Percentiles rank a stretch among this genome's conserved stretches.
These are phyloP conservation scores for Wickerhamomyces bisporus DNA, from an alignment of 805 yeast genomes.

Conservation along the genomic window DNA sequence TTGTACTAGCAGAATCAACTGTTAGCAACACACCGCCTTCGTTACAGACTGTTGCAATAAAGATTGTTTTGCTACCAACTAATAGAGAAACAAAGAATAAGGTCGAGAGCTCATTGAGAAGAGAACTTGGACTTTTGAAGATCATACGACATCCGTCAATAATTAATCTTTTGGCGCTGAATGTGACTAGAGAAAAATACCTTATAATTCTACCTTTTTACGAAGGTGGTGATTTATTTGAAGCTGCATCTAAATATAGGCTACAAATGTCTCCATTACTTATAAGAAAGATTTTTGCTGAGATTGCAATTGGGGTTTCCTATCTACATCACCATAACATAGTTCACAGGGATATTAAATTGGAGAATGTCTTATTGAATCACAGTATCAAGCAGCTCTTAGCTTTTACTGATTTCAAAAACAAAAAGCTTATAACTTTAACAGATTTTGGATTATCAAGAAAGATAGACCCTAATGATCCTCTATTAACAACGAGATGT, in stretches of 20 bases:
- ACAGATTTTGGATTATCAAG: constrained; percentile 91
- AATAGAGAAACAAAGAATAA: constrained; percentile 41
- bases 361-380: constrained; percentile 72
- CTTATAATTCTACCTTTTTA: constrained; percentile 69
- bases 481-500: constrained; percentile 78
- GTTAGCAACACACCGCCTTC: constrained; percentile 14
- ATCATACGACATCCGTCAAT: constrained; percentile 64
- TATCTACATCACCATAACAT: constrained; percentile 65
- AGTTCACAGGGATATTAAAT: constrained; percentile 87
- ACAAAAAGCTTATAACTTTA: constrained; percentile 45
- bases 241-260: constrained; percentile 45
- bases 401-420: constrained; percentile 9
- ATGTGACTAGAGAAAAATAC: constrained; percentile 24
- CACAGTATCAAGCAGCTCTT: constrained; percentile 29
- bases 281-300: constrained; percentile 61
- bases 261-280: constrained; percentile 41
- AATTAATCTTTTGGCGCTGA: constrained; percentile 50
- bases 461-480: constrained; percentile 51
- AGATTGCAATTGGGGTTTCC: constrained; percentile 61
- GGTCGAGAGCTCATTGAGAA: constrained; percentile 54
- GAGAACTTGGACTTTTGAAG: constrained; percentile 69
- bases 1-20: constrained; percentile 40
- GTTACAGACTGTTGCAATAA: constrained; percentile 56
- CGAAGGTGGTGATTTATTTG: constrained; percentile 80
- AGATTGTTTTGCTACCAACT: constrained; percentile 45